phyloP scores from a whole-genome alignment of 768 basidiomycete genomes.

The Podaxis mareebaensis region DNA sequence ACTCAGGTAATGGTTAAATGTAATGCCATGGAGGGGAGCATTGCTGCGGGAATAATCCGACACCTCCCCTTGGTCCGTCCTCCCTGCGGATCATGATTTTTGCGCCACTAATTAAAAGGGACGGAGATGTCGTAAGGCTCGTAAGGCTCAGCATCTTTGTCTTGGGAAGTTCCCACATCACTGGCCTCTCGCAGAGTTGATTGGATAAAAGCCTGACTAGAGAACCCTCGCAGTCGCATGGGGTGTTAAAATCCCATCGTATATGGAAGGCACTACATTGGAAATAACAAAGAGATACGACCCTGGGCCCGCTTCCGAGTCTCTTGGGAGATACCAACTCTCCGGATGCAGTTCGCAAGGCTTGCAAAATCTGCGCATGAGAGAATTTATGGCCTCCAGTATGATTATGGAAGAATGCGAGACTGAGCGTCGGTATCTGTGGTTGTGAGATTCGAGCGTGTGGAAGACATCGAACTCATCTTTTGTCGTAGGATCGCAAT shows the following conservation, averaged over 20 bases:
- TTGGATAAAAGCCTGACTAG: too few relatives aligned
- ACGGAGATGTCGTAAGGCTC: neutral
- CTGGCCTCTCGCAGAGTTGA: too few relatives aligned
- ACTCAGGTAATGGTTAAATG: neutral
- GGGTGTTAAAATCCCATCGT: too few relatives aligned
- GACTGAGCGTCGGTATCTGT: too few relatives aligned
- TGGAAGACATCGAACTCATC: neutral
- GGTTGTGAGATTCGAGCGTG: neutral
- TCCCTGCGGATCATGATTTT: neutral
- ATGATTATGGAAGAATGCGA: too few relatives aligned
- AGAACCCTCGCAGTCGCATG: too few relatives aligned
- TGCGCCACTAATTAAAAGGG: neutral
- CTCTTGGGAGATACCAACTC: too few relatives aligned
- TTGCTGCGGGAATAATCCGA: neutral
- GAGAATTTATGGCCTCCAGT: too few relatives aligned
- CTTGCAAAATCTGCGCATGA: too few relatives aligned
- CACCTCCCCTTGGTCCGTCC: neutral
- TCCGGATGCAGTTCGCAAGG: too few relatives aligned
- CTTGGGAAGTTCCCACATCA: neutral
- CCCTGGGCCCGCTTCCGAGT: too few relatives aligned
- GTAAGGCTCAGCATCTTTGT: neutral
- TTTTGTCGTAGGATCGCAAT: neutral
- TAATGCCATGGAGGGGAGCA: neutral
- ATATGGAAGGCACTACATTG: neutral
- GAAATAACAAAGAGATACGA: neutral